These are phyloP conservation scores for Heracleum sosnowskyi DNA, from an alignment of 129 eudicot species.

Conservation along the genomic window DNA sequence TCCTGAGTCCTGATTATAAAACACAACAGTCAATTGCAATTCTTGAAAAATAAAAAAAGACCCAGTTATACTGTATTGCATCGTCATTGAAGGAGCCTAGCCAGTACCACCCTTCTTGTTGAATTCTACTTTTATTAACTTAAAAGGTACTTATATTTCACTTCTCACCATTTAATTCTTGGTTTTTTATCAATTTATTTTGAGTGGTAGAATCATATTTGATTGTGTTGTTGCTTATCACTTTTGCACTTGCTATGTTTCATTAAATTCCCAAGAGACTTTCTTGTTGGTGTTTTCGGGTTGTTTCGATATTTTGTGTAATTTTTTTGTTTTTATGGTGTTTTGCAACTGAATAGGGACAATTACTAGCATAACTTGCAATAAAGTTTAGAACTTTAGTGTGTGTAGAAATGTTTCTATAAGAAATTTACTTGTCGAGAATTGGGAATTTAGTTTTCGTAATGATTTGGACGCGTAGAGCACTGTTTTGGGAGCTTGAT, in stretches of 20 bases:
- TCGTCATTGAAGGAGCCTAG: no score
- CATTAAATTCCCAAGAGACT: background rate
- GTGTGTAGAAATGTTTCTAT: background rate
- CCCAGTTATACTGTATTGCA: no score
- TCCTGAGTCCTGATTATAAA: no score
- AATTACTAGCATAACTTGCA: background rate
- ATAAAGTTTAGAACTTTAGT: background rate
- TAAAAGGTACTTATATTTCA: background rate
- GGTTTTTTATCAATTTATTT: no score
- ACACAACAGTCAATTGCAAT: no score
- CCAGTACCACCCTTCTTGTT: background rate
- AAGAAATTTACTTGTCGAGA: background rate
- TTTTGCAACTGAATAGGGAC: background rate
- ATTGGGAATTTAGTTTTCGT: background rate
- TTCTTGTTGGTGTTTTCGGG: background rate
- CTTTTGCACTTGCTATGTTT: background rate
- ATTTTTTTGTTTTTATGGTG: background rate
- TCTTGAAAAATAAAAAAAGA: no score
- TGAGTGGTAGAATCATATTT: no score
- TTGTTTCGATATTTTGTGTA: background rate
- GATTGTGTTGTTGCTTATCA: background rate
- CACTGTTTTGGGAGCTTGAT: background rate
- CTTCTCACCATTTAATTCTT: background rate
- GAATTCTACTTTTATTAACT: background rate
- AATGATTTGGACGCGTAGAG: background rate